Evolutionary conservation across 2,329 filamentous ascomycete genomes (phyloP).

Genomic region (Beauveria rudraprayagi): DNA sequence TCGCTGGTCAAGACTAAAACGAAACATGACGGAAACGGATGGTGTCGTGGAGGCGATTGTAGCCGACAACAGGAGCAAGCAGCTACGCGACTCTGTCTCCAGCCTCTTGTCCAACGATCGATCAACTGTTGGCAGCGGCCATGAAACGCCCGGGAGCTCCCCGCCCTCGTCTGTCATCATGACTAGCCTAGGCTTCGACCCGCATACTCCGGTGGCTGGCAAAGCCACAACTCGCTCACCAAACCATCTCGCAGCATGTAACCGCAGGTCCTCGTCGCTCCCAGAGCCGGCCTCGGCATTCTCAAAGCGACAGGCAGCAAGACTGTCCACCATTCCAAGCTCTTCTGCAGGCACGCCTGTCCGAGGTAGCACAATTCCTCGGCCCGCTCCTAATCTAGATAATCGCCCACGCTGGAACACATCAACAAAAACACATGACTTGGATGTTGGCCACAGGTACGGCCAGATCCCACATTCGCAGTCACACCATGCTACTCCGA

Average conservation of each 20-base stretch:
- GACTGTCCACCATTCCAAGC: constrained; percentile 38
- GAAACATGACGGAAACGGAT: constrained; percentile 72
- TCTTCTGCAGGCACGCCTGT: constrained; percentile 43
- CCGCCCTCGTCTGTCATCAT: constrained; percentile 55
- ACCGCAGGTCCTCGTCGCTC: constrained; percentile 40
- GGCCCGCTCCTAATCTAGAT: constrained; percentile 38
- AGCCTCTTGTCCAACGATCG: constrained; percentile 81
- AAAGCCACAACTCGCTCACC: constrained; percentile 43
- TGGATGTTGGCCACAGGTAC: constrained; percentile 40
- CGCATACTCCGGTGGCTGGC: constrained; percentile 35
- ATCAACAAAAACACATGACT: constrained; percentile 54
- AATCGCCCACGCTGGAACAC: constrained; percentile 66
- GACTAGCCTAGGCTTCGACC: constrained; percentile 44
- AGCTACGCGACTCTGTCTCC: constrained; percentile 85
- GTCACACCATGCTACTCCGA: constrained; percentile 52
- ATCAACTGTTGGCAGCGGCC: constrained; percentile 59
- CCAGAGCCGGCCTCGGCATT: constrained; percentile 34
- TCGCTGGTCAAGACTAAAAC: constrained; percentile 71
- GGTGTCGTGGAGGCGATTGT: constrained; percentile 64
- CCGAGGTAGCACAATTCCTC: constrained; percentile 30
- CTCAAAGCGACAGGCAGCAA: constrained; percentile 32
- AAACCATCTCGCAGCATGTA: constrained; percentile 36
- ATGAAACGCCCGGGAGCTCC: constrained; percentile 63
- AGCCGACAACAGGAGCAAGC: constrained; percentile 54
- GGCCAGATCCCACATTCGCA: constrained; percentile 57